Conservation (phyloP, 148 eudicot genomes). For the Rhododendron williamsianum region DNA sequence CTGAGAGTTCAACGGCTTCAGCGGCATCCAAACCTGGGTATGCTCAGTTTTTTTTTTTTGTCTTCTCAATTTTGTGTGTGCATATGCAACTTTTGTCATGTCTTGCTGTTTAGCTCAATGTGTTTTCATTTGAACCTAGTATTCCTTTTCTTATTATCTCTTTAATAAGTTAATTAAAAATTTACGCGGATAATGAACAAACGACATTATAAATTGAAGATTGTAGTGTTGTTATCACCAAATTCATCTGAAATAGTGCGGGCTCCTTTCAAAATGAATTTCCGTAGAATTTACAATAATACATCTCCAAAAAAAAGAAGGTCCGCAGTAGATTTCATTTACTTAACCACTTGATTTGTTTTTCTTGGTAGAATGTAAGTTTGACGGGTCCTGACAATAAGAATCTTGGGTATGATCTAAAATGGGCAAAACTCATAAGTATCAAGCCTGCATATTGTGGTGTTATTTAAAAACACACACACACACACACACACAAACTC, state of each 20-base stretch:
- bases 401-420: neutral
- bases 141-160: neutral
- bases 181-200: neutral
- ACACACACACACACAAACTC: neutral
- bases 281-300: neutral
- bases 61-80: neutral
- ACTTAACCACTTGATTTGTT: neutral
- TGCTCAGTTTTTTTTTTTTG: neutral
- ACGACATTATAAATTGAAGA: neutral
- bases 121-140: neutral
- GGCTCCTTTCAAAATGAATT: neutral
- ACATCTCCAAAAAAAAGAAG: neutral
- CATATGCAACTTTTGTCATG: neutral
- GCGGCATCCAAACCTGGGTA: conserved; percentile 59
- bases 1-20: conserved; percentile 42
- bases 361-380: neutral
- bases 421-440: neutral
- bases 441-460: neutral
- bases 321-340: neutral
- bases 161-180: neutral
- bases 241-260: neutral
- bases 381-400: neutral
- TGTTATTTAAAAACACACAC: neutral
- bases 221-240: neutral
- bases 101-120: neutral